Conservation (phyloP, 139 green algal species). For the Yamagishiella unicocca region DNA sequence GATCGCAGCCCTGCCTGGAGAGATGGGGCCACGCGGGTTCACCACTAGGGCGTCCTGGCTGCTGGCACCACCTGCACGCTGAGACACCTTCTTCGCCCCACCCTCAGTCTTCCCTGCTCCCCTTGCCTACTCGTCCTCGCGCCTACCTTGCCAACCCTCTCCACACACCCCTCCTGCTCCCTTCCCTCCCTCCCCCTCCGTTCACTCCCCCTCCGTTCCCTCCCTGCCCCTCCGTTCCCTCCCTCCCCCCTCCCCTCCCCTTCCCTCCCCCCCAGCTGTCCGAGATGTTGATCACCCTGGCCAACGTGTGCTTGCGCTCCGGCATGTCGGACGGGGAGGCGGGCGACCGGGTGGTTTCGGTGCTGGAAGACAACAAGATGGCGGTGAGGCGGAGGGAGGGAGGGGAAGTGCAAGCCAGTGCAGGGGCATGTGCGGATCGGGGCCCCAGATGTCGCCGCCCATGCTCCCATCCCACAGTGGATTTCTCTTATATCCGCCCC, state of each 20-base stretch:
- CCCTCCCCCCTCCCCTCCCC: background rate
- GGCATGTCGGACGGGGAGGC: background rate
- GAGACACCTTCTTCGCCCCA: no score
- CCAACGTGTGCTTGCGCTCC: slow-evolving; percentile 3
- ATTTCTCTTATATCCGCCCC: no score
- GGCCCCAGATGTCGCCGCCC: no score
- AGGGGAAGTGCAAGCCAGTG: no score
- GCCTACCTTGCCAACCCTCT: background rate
- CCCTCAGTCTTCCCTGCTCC: background rate
- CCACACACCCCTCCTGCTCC: background rate
- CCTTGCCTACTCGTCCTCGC: background rate
- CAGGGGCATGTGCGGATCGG: no score
- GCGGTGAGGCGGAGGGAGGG: background rate
- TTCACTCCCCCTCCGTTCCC: background rate
- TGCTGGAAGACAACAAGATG: background rate
- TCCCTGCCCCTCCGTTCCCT: background rate
- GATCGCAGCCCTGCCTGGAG: no score
- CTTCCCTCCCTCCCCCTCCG: background rate
- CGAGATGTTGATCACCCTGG: slow-evolving; percentile 25
- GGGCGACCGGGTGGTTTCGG: background rate
- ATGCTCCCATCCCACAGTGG: no score
- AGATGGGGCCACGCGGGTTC: no score
- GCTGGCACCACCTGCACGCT: no score
- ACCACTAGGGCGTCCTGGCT: no score
- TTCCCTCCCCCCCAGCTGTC: background rate